phyloP scores from a whole-genome alignment of 768 basidiomycete genomes.

The Pisolithus tinctorius region DNA sequence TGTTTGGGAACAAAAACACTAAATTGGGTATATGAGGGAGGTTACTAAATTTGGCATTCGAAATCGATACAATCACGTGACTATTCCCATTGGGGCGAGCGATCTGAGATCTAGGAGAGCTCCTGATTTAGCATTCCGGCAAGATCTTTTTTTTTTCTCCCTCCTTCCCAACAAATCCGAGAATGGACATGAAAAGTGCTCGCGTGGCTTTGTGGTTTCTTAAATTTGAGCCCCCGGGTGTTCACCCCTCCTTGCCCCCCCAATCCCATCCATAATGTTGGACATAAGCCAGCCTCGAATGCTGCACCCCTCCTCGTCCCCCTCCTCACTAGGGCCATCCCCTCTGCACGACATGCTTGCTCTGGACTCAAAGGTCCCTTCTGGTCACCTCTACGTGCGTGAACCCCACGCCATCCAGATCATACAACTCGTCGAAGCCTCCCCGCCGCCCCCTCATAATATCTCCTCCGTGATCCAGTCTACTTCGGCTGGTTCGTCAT shows the following conservation, averaged over 20 bases:
- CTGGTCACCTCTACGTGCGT: conserved; percentile 40
- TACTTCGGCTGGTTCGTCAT: conserved; percentile 28
- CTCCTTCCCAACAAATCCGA: conserved; percentile 12
- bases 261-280: conserved; percentile 22
- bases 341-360: conserved; percentile 13
- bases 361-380: conserved; percentile 29
- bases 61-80: neutral
- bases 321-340: conserved; percentile 17
- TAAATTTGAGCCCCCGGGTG: conserved; percentile 9
- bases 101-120: conserved; percentile 18
- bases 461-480: conserved; percentile 28
- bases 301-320: conserved; percentile 19
- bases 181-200: conserved; percentile 11
- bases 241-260: conserved; percentile 12
- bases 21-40: neutral
- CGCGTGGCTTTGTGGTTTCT: conserved; percentile 21
- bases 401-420: conserved; percentile 52
- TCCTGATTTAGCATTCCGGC: neutral
- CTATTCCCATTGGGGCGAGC: neutral
- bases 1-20: neutral
- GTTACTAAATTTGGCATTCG: neutral
- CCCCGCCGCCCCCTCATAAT: conserved; percentile 46
- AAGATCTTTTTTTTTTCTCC: conserved; percentile 1
- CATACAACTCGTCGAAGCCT: conserved; percentile 68
- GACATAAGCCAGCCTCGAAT: conserved; percentile 18